Evolutionary conservation across 495 filamentous ascomycete species (phyloP), one percentile per base, ranked within the genome.

Genomic region (Elaphomyces granulatus): DNA sequence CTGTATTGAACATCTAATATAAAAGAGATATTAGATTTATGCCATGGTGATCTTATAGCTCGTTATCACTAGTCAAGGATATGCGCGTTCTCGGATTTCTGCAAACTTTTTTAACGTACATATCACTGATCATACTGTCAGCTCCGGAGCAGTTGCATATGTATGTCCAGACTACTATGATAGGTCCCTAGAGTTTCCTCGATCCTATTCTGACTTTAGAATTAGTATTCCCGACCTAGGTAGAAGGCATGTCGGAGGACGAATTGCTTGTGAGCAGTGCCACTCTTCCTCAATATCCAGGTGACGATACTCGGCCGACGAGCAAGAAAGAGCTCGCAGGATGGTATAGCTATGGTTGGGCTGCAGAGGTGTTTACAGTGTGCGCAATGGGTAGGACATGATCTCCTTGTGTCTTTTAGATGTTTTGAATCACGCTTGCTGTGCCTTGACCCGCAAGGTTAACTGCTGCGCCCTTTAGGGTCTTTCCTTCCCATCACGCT

Each of bases 401-500:
- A 41, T 36, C 26, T 19, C n/a, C 8, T 26, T 17, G 20, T 40
- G n/a, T 38, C 37, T 34, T n/a, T n/a, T n/a, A n/a, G n/a, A n/a
- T n/a, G n/a, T n/a, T n/a, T n/a, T n/a, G n/a, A n/a, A n/a, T n/a
- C n/a, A n/a, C n/a, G n/a, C n/a, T n/a, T n/a, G n/a, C n/a, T n/a
- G n/a, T n/a, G n/a, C n/a, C n/a, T n/a, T n/a, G n/a, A n/a, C n/a
- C n/a, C n/a, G n/a, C n/a, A n/a, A n/a, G n/a, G n/a, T n/a, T n/a
- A n/a, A n/a, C n/a, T n/a, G n/a, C n/a, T n/a, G n/a, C n/a, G 31
- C 19, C 40, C 38, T 43, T 8, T 46, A 86, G 85, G 81, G 41
- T 93, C 86, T 21, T 98, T 96, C 59, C 85, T 98, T 45, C 90
- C 90, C n/a, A 90, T 98, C 34, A 83, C 87, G 2, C 66, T 98